Conservation (phyloP, 352 stramenopile genomes). For the Achlya hypogyna region DNA sequence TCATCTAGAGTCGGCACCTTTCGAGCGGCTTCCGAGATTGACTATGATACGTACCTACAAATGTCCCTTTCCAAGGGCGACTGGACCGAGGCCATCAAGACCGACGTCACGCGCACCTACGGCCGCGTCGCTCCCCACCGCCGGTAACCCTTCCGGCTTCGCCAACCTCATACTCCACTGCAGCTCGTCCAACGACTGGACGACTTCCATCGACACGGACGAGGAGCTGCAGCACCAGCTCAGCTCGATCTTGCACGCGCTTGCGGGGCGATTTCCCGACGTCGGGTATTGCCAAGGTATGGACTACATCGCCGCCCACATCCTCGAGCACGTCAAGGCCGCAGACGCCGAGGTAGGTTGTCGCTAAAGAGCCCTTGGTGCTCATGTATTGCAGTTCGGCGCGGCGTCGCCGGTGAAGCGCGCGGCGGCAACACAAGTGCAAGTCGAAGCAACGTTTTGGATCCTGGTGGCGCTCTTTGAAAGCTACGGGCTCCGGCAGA, state of each 20-base stretch:
- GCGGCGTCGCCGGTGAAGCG: constrained; percentile 15
- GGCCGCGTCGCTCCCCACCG: constrained; percentile 73
- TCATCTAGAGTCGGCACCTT: constrained; percentile 29
- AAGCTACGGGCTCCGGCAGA: constrained; percentile 62
- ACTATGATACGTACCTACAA: constrained; percentile 79
- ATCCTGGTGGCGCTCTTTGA: constrained; percentile 74
- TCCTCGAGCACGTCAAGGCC: constrained; percentile 68
- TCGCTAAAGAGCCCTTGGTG: not conserved
- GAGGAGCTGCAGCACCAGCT: constrained; percentile 67
- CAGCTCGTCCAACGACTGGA: constrained; percentile 31
- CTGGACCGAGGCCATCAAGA: constrained; percentile 71
- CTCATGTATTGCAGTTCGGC: not conserved
- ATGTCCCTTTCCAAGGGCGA: constrained; percentile 81
- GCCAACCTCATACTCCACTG: not conserved
- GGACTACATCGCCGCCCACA: constrained; percentile 78
- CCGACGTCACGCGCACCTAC: constrained; percentile 77
- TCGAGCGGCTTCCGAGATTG: constrained; percentile 44
- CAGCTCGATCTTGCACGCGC: constrained; percentile 68
- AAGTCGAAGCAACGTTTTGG: constrained; percentile 76
- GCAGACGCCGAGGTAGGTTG: not conserved
- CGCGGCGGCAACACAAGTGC: constrained; percentile 30
- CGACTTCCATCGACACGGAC: constrained; percentile 33
- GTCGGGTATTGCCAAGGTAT: constrained; percentile 84
- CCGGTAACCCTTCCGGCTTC: constrained; percentile 16
- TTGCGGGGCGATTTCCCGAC: constrained; percentile 66